These are phyloP conservation scores for Colletotrichum australisinense DNA, from an alignment of 2,329 filamentous ascomycete genomes.

Conservation along the genomic window DNA sequence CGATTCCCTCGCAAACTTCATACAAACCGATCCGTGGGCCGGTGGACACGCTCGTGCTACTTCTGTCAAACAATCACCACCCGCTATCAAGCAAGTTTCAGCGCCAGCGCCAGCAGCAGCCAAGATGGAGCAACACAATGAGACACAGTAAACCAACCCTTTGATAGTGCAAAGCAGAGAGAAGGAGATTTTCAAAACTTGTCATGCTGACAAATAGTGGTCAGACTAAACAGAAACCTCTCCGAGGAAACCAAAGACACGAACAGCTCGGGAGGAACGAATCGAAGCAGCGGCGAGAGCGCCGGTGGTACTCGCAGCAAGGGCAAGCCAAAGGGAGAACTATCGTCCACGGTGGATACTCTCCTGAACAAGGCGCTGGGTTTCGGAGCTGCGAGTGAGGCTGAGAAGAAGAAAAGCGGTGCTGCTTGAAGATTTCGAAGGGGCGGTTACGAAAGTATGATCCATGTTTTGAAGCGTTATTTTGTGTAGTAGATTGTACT, in stretches of 20 bases:
- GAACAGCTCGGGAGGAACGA: not conserved
- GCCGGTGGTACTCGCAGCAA: constrained; percentile 11
- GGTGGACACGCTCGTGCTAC: not conserved
- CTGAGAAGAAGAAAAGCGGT: constrained; percentile 8
- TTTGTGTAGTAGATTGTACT: too few species aligned
- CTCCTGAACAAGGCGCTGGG: constrained; percentile 15
- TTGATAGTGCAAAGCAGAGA: not conserved
- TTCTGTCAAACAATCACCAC: not conserved
- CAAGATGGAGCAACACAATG: not conserved
- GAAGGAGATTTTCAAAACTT: not conserved
- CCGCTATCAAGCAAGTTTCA: too few species aligned
- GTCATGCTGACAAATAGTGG: not conserved
- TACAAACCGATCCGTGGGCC: not conserved
- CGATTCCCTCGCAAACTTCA: not conserved
- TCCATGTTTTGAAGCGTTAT: not conserved
- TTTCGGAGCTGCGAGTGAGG: not conserved
- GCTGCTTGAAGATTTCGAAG: not conserved
- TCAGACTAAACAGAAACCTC: constrained; percentile 13
- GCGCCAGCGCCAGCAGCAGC: not conserved
- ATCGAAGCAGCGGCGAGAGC: constrained; percentile 24
- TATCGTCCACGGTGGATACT: constrained; percentile 24
- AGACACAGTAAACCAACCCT: not conserved
- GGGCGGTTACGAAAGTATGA: not conserved
- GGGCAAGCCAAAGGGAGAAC: not conserved
- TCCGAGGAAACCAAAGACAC: constrained; percentile 33